Percentiles rank a stretch among this genome's conserved stretches.
phyloP scores from a whole-genome alignment of 208 protist genomes.

The Trypanosoma vivax region DNA sequence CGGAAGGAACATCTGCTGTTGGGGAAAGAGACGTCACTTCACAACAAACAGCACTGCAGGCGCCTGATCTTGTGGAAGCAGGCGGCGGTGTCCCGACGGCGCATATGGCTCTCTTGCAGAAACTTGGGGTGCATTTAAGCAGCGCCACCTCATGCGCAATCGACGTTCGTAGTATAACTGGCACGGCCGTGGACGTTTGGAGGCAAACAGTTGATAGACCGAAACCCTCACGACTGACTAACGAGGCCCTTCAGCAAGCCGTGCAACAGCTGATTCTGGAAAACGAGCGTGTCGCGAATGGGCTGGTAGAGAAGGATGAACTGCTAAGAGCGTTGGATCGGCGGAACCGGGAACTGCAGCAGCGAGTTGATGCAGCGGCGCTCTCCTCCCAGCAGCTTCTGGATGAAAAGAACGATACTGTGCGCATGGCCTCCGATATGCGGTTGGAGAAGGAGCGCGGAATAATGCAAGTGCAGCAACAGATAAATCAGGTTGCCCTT shows the following conservation, averaged over 20 bases:
- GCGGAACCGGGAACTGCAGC: conserved; percentile 54
- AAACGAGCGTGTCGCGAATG: conserved; percentile 33
- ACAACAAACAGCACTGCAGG: too few species aligned
- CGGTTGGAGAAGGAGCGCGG: conserved; percentile 47
- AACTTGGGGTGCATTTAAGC: conserved; percentile 46
- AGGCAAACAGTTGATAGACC: conserved; percentile 32
- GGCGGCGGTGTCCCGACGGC: conserved; percentile 38
- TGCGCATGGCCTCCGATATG: conserved; percentile 25
- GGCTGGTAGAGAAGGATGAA: conserved; percentile 43
- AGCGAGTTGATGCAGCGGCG: conserved; percentile 45
- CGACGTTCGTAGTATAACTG: conserved; percentile 38
- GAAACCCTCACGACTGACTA: conserved; percentile 50
- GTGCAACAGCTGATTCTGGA: conserved; percentile 55
- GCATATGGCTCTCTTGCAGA: conserved; percentile 69
- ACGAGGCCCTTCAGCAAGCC: conserved; percentile 44
- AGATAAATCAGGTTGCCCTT: conserved; percentile 20
- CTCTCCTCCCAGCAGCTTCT: conserved; percentile 59
- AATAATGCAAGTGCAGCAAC: conserved; percentile 48
- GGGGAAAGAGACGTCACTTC: too few species aligned
- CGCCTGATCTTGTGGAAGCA: conserved; percentile 20
- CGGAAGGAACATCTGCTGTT: conserved; percentile 4
- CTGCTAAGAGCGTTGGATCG: conserved; percentile 43
- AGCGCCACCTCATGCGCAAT: conserved; percentile 28
- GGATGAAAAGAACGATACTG: conserved; percentile 41
- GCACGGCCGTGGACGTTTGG: conserved; percentile 40